Base-by-base conservation (phyloP, 164 flowering plant genomes). In the Liriodendron chinense region DNA sequence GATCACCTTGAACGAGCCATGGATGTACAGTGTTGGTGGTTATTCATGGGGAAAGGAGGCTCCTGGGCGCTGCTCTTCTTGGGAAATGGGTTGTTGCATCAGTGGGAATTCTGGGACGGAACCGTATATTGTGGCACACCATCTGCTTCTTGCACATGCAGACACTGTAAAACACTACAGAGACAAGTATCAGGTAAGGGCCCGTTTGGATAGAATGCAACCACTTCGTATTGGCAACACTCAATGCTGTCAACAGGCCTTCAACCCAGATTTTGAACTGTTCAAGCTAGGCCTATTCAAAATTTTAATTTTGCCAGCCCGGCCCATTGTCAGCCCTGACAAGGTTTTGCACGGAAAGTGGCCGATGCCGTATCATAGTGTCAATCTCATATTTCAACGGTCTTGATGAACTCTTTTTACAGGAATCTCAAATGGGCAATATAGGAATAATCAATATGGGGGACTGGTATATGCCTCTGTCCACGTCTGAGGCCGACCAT, bases 61-160 rank as follows among this genome's bases (percentile, higher is more conserved):
- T 1, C 98, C 96, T 1, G 20, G 12, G 1, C 87, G 86, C 8
- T 93, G 94, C 75, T 89, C 96, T 50, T 26, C 74, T 24, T 84
- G 86, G 4, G 22, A 70, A 81, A 10, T 70, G 2, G 65, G 34
- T 21, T 72, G 72, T 71, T 91, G 98, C 78, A 67, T 78, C 0
- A 34, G 2, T 14, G 98, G 96, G 14, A 84, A 92, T 77, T 93
- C 98, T 18, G 65, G 90, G 22, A 76, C 83, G 1, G 98, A 93
- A 78, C 93, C 96, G 18, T 92, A 90, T 77, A 68, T 80, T 13
- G 96, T 73, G 9, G 79, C 73, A 9, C 96, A 93, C 75, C 72
- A 93, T 76, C 63, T 79, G 25, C 75, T 93, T 82, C 78, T 93
- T 20, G 83, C 96, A 7, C 98, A 93, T 89, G 94, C 93, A 70